Base-by-base conservation (phyloP, 192 early-diverging fungal genomes). In the Thoreauomyces humboldtii region DNA sequence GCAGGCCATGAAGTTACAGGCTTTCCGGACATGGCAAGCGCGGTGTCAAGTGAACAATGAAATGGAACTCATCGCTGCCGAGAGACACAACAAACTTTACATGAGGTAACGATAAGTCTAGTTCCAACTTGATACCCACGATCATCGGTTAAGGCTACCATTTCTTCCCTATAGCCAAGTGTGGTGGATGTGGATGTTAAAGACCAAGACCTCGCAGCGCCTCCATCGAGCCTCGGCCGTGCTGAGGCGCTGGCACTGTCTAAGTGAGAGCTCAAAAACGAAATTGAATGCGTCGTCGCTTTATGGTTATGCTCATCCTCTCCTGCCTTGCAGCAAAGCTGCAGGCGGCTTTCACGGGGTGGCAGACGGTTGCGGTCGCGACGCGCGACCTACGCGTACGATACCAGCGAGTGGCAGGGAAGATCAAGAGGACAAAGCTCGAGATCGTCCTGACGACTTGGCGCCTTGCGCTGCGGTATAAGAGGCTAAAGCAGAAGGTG, bases 181-280 rank as follows among this genome's bases (percentile, higher is more conserved):
- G n/a, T 57, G 35, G 31, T 57, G 55, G 55, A 36, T 57, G 32
- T 57, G 55, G 55, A 36, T 57, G 4, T 27, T 37, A 14, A 15
- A 27, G 15, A 37, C 34, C 5, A 15, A 27, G 17, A 19, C 2
- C 17, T n/a, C 19, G 19, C 55, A 57, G 25, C 55, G 55, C 25
- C 50, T n/a, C n/a, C n/a, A n/a, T n/a, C n/a, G n/a, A n/a, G n/a
- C n/a, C n/a, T n/a, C n/a, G n/a, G n/a, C n/a, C n/a, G n/a, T n/a
- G n/a, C n/a, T n/a, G n/a, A n/a, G n/a, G n/a, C n/a, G n/a, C n/a
- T n/a, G n/a, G n/a, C n/a, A n/a, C n/a, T n/a, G n/a, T n/a, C n/a
- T n/a, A n/a, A n/a, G n/a, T n/a, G n/a, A n/a, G n/a, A n/a, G n/a
- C n/a, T n/a, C n/a, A n/a, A n/a, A n/a, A n/a, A n/a, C n/a, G n/a